Evolutionary conservation across 371 early-diverging fungal genomes (phyloP).

Genomic region (Mortierella polycephala): DNA sequence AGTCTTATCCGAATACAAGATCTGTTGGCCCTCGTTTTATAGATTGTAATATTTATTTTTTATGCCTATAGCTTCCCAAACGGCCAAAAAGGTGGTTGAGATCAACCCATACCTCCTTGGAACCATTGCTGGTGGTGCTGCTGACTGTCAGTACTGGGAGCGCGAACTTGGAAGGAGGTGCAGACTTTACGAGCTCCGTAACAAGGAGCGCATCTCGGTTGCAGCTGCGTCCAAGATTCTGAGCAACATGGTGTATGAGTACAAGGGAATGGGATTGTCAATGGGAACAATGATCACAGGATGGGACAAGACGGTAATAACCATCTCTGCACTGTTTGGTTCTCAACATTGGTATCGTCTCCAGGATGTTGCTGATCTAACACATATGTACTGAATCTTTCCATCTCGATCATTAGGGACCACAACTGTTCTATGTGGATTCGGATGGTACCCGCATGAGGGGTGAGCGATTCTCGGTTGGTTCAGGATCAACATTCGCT

Average conservation of each 20-base stretch:
- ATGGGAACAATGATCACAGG: constrained; percentile 99
- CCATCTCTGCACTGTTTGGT: constrained; percentile 1
- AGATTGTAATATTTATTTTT: no score
- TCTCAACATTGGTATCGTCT: not conserved
- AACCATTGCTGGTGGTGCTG: constrained; percentile 99
- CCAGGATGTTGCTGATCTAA: not conserved
- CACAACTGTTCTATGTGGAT: constrained; percentile 98
- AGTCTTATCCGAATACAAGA: no score
- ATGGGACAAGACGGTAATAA: constrained; percentile 93
- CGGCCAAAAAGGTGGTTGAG: constrained; percentile 99
- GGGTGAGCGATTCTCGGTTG: constrained; percentile 97
- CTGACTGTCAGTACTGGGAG: constrained; percentile 99
- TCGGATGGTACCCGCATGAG: constrained; percentile 95
- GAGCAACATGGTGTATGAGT: constrained; percentile 96
- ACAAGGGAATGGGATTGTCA: constrained; percentile 99
- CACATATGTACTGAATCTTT: not conserved
- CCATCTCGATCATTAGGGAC: constrained; percentile 71
- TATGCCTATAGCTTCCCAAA: constrained; percentile 90
- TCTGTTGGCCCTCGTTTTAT: no score
- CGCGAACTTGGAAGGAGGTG: constrained; percentile 98
- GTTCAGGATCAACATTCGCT: constrained; percentile 98
- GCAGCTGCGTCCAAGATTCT: constrained; percentile 98
- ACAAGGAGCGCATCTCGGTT: constrained; percentile 98
- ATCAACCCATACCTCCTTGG: constrained; percentile 99
- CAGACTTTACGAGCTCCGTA: constrained; percentile 95